Percentiles rank a stretch among this genome's conserved stretches.
Conservation (phyloP, 495 filamentous ascomycete genomes). For the Cladorrhinum samala region DNA sequence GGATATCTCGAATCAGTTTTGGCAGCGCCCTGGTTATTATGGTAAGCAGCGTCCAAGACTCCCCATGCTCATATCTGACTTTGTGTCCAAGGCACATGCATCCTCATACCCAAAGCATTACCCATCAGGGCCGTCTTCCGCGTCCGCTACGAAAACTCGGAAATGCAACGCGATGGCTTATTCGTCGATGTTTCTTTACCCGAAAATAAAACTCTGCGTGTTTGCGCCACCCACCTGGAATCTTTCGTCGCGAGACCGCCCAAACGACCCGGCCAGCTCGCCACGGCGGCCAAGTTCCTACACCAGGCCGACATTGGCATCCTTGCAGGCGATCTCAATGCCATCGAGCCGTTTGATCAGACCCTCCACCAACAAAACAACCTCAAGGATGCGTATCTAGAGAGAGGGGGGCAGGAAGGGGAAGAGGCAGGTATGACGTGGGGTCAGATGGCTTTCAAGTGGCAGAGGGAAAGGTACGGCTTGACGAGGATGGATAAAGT, state of each 20-base stretch:
- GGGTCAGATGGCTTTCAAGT: constrained; percentile 44
- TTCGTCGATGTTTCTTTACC: constrained; percentile 43
- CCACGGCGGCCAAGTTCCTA: constrained; percentile 34
- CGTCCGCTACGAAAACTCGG: constrained; percentile 35
- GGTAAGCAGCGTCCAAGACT: constrained; percentile 25
- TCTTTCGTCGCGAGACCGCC: constrained; percentile 38
- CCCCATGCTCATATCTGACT: neutral
- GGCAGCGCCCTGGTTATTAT: constrained; percentile 11
- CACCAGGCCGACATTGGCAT: constrained; percentile 10
- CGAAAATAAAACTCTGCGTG: constrained; percentile 25
- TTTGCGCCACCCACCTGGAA: constrained; percentile 53
- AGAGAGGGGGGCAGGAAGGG: constrained; percentile 43
- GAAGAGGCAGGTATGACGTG: constrained; percentile 49
- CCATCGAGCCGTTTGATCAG: constrained; percentile 47
- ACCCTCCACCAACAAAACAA: constrained; percentile 39
- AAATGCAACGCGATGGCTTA: constrained; percentile 45
- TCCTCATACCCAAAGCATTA: constrained; percentile 43
- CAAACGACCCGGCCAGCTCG: constrained; percentile 39
- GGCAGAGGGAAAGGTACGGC: constrained; percentile 32
- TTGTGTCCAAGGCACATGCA: constrained; percentile 38
- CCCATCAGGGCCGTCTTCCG: constrained; percentile 37
- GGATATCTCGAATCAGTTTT: constrained; percentile 27
- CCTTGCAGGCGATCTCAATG: constrained; percentile 50
- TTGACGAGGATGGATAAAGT: constrained; percentile 50
- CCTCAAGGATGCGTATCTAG: constrained; percentile 48